These are phyloP conservation scores for Discostella stelligera DNA, from an alignment of 352 stramenopile species.

Conservation along the genomic window DNA sequence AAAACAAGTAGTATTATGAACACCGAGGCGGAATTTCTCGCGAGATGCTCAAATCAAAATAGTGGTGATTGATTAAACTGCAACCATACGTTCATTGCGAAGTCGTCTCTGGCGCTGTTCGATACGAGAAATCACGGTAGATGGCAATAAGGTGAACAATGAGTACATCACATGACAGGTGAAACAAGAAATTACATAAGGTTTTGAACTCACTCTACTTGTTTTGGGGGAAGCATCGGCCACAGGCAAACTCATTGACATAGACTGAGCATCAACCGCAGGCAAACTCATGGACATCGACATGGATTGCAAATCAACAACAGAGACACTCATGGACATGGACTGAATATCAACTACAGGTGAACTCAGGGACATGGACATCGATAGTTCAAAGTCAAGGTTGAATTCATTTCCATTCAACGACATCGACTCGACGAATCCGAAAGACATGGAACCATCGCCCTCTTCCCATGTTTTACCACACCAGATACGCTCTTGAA, in stretches of 20 bases:
- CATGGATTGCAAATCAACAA: neutral
- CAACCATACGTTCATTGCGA: neutral
- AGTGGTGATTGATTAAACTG: neutral
- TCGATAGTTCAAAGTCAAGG: neutral
- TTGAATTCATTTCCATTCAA: neutral
- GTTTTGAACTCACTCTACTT: neutral
- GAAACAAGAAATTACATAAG: neutral
- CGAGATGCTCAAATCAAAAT: neutral
- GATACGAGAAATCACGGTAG: too few species aligned
- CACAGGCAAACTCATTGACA: neutral
- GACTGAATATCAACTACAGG: neutral
- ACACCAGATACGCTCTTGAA: constrained; percentile 5
- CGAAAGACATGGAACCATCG: neutral
- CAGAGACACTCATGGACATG: constrained; percentile 6
- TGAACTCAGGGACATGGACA: constrained; percentile 11
- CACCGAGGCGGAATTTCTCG: neutral
- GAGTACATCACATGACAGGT: neutral
- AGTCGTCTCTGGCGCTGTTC: neutral
- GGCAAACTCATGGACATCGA: constrained; percentile 10
- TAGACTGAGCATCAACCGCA: neutral
- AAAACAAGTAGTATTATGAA: neutral
- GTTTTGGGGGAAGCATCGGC: neutral
- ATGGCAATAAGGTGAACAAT: neutral
- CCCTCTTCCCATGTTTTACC: neutral
- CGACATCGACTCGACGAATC: neutral